Evolutionary conservation across 2,329 filamentous ascomycete species (phyloP), one percentile per base, ranked within the genome.

Genomic region (Fusarium tuaranense): DNA sequence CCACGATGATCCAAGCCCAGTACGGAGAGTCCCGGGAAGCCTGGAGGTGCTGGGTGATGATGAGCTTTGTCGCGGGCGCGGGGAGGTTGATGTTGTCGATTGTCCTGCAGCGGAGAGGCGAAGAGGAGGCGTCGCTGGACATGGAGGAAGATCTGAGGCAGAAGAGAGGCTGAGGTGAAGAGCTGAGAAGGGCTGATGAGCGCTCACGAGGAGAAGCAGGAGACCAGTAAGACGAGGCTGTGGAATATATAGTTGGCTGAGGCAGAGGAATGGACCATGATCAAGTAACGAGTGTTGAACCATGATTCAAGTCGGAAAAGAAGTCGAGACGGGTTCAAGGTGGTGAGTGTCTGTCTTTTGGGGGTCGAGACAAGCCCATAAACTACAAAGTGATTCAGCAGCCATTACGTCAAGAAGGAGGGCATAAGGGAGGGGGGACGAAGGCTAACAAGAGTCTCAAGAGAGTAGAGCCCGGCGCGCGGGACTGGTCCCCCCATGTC

Each of bases 1-100:
- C 87, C 16, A 87, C 81, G 25, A 87, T 81, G 57, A 88, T 81
- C 83, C 83, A 87, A 18, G 84, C 86, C 85, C 86, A 88, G 68
- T 76, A 82, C 0, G 78, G 80, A 4, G 79, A 76, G 27, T 81
- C 78, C 3, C 76, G 78, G 18, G 80, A 81, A 10, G 79, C 69
- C 61, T 82, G 75, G 53, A 86, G 75, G 64, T 84, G 80, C 73
- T 87, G 86, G 20, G 84, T 86, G 60, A 88, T 81, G 72, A 86
- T 73, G 32, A 88, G 81, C 68, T 85, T 86, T 4, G 82, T 83
- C 14, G 87, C 87, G 4, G 87, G 85, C 53, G 79, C 76, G 4
- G 87, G 87, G 20, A 88, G 80, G 46, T 81, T 74, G 46, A 75
- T 79, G 59, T 75, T 73, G 58, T 79, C 72, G n/a, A 80, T 79